Evolutionary conservation across 2,329 filamentous ascomycete genomes (phyloP), one percentile per base, ranked within the genome.

Genomic region (Sarocladium strictum): DNA sequence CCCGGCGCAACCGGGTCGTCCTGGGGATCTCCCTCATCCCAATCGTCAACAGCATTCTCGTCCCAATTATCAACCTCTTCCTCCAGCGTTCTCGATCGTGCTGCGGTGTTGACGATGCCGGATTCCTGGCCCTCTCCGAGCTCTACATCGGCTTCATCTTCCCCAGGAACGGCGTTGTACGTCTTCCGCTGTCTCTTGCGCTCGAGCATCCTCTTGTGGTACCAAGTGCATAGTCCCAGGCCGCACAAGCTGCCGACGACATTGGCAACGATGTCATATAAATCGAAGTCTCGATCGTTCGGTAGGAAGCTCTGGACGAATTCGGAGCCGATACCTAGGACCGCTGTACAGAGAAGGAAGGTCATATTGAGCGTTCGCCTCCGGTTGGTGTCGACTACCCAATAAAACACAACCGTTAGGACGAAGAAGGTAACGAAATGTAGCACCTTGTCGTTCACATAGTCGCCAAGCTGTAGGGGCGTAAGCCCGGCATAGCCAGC

Each of bases 141-240:
- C 72, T 96, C 92, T 14, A 96, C 70, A 67, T 96, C 89, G 14
- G 69, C 70, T 2, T 78, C 79, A 14, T 77, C 78, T 51, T 82
- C 81, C 26, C 83, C 84, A 0, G 87, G 81, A 5, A 95, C 80
- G 6, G 81, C 78, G 53, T 81, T 79, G 64, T 95, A 95, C 53
- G 82, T 81, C 65, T 88, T 88, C 54, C 83, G 83, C 64, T 83
- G 76, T 57, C 92, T 81, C 67, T 88, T 89, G 58, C 94, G 81
- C 70, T 97, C 93, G 37, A 97, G 76, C 91, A 97, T 97, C 56
- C 94, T 86, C 66, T 89, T 87, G 72, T 99, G 94, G 68, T 99
- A 99, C 88, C 89, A 93, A 55, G 84, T 86, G 67, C 89, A 95
- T 19, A 96, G 68, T 0, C 78, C 85, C 19, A 97, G 67, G 0